phyloP scores from a whole-genome alignment of 2,329 filamentous ascomycete genomes.

The Cyanodermella asteris region DNA sequence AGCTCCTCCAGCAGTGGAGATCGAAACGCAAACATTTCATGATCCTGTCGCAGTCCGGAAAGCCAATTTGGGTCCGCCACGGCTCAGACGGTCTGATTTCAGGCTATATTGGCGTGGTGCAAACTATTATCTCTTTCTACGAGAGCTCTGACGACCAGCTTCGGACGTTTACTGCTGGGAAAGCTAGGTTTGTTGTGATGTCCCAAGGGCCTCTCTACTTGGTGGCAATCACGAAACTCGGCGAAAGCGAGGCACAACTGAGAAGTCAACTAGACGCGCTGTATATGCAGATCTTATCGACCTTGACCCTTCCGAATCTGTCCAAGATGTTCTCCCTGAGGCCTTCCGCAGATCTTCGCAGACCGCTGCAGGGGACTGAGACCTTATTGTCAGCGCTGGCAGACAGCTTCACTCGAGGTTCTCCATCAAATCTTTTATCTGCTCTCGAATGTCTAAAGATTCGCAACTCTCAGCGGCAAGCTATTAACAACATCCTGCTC shows the following conservation, averaged over 20 bases:
- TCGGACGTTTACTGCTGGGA: constrained; percentile 67
- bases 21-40: constrained; percentile 92
- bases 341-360: constrained; percentile 80
- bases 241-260: constrained; percentile 80
- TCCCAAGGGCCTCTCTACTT: constrained; percentile 78
- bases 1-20: constrained; percentile 56
- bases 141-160: constrained; percentile 59
- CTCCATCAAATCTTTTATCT: constrained; percentile 67
- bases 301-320: constrained; percentile 69
- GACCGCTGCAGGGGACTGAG: constrained; percentile 80
- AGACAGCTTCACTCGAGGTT: constrained; percentile 85
- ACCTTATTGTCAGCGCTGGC: constrained; percentile 74
- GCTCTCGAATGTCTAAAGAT: constrained; percentile 86
- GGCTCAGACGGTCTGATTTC: constrained; percentile 80
- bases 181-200: constrained; percentile 64
- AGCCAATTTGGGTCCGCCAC: constrained; percentile 91
- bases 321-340: constrained; percentile 72
- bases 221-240: constrained; percentile 74
- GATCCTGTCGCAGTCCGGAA: constrained; percentile 85
- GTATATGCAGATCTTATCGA: constrained; percentile 97
- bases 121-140: constrained; percentile 96
- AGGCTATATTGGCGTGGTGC: constrained; percentile 80
- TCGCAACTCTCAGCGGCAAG: constrained; percentile 63
- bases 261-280: constrained; percentile 73
- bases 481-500: constrained; percentile 72